Evolutionary conservation across 805 yeast genomes (phyloP), one percentile per base, ranked within the genome.

Genomic region (Monosporozyma yasuniensis): DNA sequence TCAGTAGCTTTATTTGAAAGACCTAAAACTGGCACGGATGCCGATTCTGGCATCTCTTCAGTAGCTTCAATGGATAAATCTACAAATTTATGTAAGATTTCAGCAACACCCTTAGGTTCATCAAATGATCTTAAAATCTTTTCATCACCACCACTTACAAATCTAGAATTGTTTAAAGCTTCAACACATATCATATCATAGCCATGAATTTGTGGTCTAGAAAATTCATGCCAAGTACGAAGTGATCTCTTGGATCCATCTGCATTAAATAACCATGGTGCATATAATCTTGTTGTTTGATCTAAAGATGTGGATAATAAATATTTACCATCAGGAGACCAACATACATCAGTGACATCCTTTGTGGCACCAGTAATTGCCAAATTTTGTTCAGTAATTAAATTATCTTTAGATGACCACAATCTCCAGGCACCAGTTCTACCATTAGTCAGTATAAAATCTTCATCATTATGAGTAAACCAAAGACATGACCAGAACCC

Each of bases 151-250:
- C 90, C 98, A 48, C 96, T 87, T 3, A 90, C 85, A 69, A 87
- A 91, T 54, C 77, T 71, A 0, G 84, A 73, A 46, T 73, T 67
- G 16, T 77, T 67, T 12, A 93, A 66, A 11, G 84, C 73, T 37
- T 81, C 79, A 7, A 86, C 72, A 56, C 96, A 81, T 37, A 87
- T 75, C 97, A 93, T 89, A 62, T 93, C 98, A 63, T 88, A 93
- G 8, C 99, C 99, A 66, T 93, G 99, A 54, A 93, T 93, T 66
- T 93, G 99, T 0, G 99, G 98, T 57, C 99, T 78, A 1, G 96
- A 87, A 66, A 93, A 83, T 65, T 93, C 99, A 62, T 83, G 84
- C 95, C 96, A 89, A 1, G 82, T 72, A 7, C 56, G 51, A 1
- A 43, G 46, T 0, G 56, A 50, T 44, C 73, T 66, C 16, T 48